phyloP scores from a whole-genome alignment of 2,329 filamentous ascomycete species.

The Cryphonectria naterciae region DNA sequence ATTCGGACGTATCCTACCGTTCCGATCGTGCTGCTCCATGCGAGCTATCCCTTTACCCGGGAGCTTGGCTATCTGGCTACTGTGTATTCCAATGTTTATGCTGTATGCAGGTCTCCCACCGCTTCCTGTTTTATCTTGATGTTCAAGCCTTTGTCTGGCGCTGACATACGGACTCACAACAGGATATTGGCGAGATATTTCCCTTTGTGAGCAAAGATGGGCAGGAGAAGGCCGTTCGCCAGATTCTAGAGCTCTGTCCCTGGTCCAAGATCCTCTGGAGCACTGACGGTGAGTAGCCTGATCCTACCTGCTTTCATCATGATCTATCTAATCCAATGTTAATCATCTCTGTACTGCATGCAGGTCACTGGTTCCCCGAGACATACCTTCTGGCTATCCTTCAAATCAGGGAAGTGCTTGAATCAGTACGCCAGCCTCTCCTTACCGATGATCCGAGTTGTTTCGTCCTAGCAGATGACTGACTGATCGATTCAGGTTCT shows the following conservation, averaged over 20 bases:
- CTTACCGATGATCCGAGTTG: not conserved
- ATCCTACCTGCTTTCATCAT: not conserved
- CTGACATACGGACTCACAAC: not conserved
- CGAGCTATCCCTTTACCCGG: conserved; percentile 78
- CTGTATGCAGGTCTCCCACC: conserved; percentile 37
- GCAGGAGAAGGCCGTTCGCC: conserved; percentile 70
- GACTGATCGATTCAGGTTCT: conserved; percentile 56
- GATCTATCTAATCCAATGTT: not conserved
- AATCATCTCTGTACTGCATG: not conserved
- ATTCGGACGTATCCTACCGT: conserved; percentile 71
- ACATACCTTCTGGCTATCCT: conserved; percentile 74
- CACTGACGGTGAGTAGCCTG: conserved; percentile 61
- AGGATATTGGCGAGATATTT: conserved; percentile 81
- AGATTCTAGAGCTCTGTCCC: conserved; percentile 76
- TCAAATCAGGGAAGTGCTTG: conserved; percentile 73
- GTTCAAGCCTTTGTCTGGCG: not conserved
- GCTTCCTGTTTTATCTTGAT: no score
- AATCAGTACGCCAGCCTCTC: conserved; percentile 55
- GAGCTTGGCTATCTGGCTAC: conserved; percentile 79
- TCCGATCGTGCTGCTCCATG: conserved; percentile 78
- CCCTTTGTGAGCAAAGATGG: conserved; percentile 77
- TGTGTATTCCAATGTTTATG: conserved; percentile 78
- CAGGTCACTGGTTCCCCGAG: conserved; percentile 71
- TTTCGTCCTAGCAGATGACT: conserved; percentile 7
- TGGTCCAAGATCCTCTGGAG: conserved; percentile 78